Percentiles rank a stretch among this genome's conserved stretches.
phyloP scores from a whole-genome alignment of 805 yeast genomes.

The Priceomyces medius region DNA sequence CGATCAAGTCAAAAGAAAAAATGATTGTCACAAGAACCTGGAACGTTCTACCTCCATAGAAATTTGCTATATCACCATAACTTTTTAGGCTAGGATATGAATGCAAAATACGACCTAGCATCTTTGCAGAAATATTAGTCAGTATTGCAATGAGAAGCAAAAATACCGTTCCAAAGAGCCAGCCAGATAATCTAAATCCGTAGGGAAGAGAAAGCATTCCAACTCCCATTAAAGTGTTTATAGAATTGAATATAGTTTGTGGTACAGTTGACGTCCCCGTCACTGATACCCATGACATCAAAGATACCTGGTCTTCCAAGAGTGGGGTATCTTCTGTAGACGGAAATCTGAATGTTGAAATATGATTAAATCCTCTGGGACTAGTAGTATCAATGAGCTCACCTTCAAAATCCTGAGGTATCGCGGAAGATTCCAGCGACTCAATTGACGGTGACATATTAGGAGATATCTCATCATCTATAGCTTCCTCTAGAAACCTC shows the following conservation, averaged over 20 bases:
- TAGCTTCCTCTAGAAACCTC: slow-evolving; percentile 14
- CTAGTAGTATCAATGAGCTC: background rate
- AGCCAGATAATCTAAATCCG: slow-evolving; percentile 67
- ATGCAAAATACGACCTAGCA: slow-evolving; percentile 49
- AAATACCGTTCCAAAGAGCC: slow-evolving; percentile 51
- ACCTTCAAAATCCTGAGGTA: background rate
- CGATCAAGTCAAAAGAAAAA: slow-evolving; percentile 57
- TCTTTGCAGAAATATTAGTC: slow-evolving; percentile 53
- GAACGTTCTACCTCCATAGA: slow-evolving; percentile 46
- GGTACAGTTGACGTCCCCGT: slow-evolving; percentile 54
- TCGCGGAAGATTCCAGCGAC: slow-evolving; percentile 10
- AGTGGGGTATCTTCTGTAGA: slow-evolving; percentile 14
- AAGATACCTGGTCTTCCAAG: slow-evolving; percentile 10
- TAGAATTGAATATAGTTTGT: slow-evolving; percentile 65
- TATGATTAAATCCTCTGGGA: slow-evolving; percentile 12
- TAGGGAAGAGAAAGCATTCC: slow-evolving; percentile 73
- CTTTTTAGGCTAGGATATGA: slow-evolving; percentile 42
- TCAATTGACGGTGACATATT: slow-evolving; percentile 18
- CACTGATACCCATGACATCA: slow-evolving; percentile 10
- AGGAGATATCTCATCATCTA: slow-evolving; percentile 21
- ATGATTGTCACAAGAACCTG: slow-evolving; percentile 46
- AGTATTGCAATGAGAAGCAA: slow-evolving; percentile 46
- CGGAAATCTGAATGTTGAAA: slow-evolving; percentile 18
- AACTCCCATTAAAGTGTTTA: slow-evolving; percentile 73
- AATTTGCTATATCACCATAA: slow-evolving; percentile 59